Percentiles rank a stretch among this genome's conserved stretches.
Evolutionary conservation across 1,284 basidiomycete species (phyloP).

Genomic region (Heterobasidion parviporum): DNA sequence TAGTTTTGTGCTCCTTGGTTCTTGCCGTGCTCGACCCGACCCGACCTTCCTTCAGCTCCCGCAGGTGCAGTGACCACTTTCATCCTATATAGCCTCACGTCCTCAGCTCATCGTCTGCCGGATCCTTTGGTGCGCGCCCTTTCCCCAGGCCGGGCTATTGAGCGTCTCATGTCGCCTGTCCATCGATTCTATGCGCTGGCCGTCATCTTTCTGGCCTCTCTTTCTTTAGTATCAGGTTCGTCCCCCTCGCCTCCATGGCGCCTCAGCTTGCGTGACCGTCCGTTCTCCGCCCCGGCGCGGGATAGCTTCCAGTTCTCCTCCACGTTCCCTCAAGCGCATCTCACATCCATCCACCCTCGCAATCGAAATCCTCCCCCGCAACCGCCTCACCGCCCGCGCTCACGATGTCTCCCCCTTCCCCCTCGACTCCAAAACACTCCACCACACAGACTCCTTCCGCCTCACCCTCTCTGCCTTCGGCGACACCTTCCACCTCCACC

Average conservation of each 20-base stretch:
- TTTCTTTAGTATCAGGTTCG: slow-evolving; percentile 9
- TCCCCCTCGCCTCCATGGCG: background rate
- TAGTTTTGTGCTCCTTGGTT: background rate
- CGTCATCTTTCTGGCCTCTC: slow-evolving; percentile 12
- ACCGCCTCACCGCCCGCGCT: slow-evolving; percentile 14
- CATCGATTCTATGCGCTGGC: slow-evolving; percentile 14
- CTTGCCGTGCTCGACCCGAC: background rate
- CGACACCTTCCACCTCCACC: slow-evolving; percentile 56
- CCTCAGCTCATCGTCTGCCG: background rate
- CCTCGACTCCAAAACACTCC: slow-evolving; percentile 34
- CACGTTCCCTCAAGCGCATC: slow-evolving; percentile 48
- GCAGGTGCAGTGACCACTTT: background rate
- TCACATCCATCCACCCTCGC: slow-evolving; percentile 49
- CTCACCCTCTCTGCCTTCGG: slow-evolving; percentile 57
- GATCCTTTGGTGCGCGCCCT: background rate
- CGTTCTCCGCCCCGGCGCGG: background rate
- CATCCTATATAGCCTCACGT: background rate
- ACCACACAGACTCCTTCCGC: slow-evolving; percentile 57
- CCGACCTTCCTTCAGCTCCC: background rate
- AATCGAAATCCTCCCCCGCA: slow-evolving; percentile 61
- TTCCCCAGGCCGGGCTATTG: background rate
- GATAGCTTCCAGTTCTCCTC: slow-evolving; percentile 31
- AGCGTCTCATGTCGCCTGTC: slow-evolving; percentile 1
- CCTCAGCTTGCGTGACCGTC: background rate
- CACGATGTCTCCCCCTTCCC: slow-evolving; percentile 26